Evolutionary conservation across 495 filamentous ascomycete species (phyloP), one percentile per base, ranked within the genome.

Genomic region (Aspergillus hancockii): DNA sequence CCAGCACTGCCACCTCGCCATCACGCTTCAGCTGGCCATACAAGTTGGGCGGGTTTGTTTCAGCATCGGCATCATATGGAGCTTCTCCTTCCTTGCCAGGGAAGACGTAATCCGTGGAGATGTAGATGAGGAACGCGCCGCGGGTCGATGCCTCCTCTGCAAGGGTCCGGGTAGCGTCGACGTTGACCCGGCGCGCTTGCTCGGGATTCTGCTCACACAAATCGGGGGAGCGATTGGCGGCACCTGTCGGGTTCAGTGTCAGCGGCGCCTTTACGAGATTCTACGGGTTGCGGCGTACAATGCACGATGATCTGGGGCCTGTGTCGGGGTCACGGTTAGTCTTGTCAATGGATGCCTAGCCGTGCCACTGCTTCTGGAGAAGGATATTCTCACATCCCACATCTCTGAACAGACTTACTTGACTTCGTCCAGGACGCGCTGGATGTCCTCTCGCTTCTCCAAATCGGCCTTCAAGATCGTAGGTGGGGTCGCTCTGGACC

Each of bases 81-180:
- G 92, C 93, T 25, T 93, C 88, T n/a, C 91, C 90, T 31, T 86
- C 87, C 19, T 64, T 79, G 16, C 93, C 93, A 1, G 91, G 76
- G 68, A 97, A 97, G 45, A 97, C 91, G 70, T 97, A 97, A 76
- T 97, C 93, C 41, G 93, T 96, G 0, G 90, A 94, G 68, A 97
- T 96, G 79, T 96, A 96, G 68, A 97, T 84, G 31, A 96, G 79
- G 51, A 96, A 69, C 60, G 87, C 84, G n/a, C 71, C 72, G 12
- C 85, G 83, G 16, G 75, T 63, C 18, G 85, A 81, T 64, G 89
- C 88, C 32, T 85, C 77, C 30, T 81, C 72, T 19, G 92, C 91
- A 19, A 97, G 84, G 21, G 67, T 64, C 31, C 79, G 76, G 16
- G 90, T 85, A 10, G 91, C 88, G 5, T 85, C 81, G 25, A 93